phyloP scores from a whole-genome alignment of 768 basidiomycete species.

The Tephrocybe sp. region DNA sequence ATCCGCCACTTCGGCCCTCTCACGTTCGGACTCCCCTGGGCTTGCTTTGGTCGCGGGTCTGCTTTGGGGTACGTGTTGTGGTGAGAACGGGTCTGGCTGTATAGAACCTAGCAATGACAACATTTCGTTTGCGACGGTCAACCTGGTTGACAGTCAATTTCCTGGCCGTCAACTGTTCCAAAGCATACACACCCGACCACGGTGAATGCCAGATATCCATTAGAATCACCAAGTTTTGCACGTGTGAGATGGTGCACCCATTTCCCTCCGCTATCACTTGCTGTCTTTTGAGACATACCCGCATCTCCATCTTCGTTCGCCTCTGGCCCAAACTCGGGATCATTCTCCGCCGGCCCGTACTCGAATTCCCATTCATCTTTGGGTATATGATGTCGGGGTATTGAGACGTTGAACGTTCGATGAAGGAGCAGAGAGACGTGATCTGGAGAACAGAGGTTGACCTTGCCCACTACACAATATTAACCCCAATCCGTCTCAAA shows the following conservation, averaged over 20 bases:
- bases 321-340: conserved; percentile 63
- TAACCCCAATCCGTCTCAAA: conserved; percentile 1
- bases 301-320: conserved; percentile 26
- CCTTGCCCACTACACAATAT: conserved; percentile 63
- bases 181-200: conserved; percentile 73
- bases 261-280: conserved; percentile 55
- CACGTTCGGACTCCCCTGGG: conserved; percentile 18
- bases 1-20: conserved; percentile 19
- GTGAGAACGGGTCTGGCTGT: conserved; percentile 73
- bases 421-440: conserved; percentile 90
- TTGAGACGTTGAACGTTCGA: conserved; percentile 92
- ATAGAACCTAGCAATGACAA: conserved; percentile 85
- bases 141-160: conserved; percentile 37
- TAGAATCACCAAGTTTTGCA: conserved; percentile 63
- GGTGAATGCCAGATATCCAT: conserved; percentile 75
- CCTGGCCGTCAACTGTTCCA: neutral
- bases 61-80: conserved; percentile 44
- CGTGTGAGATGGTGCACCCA: conserved; percentile 81
- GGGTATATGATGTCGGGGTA: conserved; percentile 90
- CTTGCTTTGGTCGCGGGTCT: conserved; percentile 11
- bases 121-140: conserved; percentile 93
- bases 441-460: conserved; percentile 88
- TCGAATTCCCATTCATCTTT: conserved; percentile 81
- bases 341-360: conserved; percentile 79
- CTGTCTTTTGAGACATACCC: conserved; percentile 23